Conservation (phyloP, 805 yeast genomes). For the Metschnikowia orientalis region DNA sequence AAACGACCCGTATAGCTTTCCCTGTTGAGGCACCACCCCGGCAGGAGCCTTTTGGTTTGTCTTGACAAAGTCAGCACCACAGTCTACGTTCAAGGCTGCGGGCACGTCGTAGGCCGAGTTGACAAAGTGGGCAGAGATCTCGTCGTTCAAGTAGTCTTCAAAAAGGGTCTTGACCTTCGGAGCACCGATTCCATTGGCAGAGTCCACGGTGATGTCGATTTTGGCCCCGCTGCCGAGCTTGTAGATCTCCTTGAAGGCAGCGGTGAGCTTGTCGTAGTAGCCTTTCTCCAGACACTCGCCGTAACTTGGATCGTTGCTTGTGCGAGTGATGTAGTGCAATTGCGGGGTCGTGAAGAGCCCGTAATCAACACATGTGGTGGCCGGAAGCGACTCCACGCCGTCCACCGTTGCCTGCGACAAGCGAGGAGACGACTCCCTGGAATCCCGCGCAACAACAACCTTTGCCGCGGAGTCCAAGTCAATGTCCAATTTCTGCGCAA, state of each 20-base stretch:
- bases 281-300: conserved; percentile 65
- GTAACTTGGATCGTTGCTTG: conserved; percentile 59
- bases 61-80: conserved; percentile 96
- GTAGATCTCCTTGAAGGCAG: conserved; percentile 47
- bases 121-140: conserved; percentile 41
- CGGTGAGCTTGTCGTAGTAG: conserved; percentile 61
- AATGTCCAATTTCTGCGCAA: conserved; percentile 43
- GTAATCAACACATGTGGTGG: conserved; percentile 45
- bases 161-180: conserved; percentile 57
- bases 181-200: conserved; percentile 97
- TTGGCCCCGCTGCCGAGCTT: conserved; percentile 18
- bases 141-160: conserved; percentile 33
- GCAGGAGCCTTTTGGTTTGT: conserved; percentile 77
- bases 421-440: conserved; percentile 76
- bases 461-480: conserved; percentile 40
- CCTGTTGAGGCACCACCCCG: conserved; percentile 45
- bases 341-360: conserved; percentile 90
- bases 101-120: conserved; percentile 57
- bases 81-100: conserved; percentile 58
- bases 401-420: conserved; percentile 56
- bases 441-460: conserved; percentile 77
- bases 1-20: conserved; percentile 68
- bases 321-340: conserved; percentile 78
- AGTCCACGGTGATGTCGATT: conserved; percentile 65
- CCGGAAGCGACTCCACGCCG: conserved; percentile 50